Conservation (phyloP, 202 grass and related monocot genomes). For the Zizania palustris region DNA sequence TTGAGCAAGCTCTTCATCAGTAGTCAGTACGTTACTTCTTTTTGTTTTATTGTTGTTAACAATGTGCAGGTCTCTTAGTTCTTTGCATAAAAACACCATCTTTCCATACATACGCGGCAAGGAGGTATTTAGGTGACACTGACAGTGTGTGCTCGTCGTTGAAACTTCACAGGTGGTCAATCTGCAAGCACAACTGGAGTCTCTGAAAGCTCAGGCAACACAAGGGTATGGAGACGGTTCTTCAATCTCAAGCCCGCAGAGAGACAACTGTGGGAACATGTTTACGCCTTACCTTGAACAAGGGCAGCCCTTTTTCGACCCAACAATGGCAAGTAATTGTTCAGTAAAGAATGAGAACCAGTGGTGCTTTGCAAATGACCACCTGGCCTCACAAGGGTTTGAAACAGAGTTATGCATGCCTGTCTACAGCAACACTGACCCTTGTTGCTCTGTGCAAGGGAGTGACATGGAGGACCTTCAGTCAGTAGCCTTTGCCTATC, state of each 20-base stretch:
- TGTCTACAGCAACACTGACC: slow-evolving; percentile 42
- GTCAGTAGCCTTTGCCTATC: slow-evolving; percentile 59
- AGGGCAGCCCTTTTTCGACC: slow-evolving; percentile 20
- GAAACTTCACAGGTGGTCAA: slow-evolving; percentile 58
- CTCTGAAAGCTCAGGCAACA: slow-evolving; percentile 56
- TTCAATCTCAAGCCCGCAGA: slow-evolving; percentile 48
- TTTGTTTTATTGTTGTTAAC: not conserved
- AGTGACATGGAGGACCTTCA: slow-evolving; percentile 61
- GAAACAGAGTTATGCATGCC: slow-evolving; percentile 41
- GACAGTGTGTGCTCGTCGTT: slow-evolving; percentile 23
- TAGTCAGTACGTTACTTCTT: not conserved
- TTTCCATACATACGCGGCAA: slow-evolving; percentile 7
- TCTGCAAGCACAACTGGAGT: slow-evolving; percentile 82
- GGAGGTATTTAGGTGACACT: slow-evolving; percentile 18
- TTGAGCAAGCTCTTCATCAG: slow-evolving; percentile 49
- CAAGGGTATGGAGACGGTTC: slow-evolving; percentile 44
- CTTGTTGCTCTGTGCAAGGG: slow-evolving; percentile 37
- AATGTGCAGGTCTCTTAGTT: slow-evolving; percentile 25
- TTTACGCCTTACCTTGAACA: slow-evolving; percentile 43
- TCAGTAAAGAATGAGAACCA: slow-evolving; percentile 53
- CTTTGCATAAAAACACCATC: slow-evolving; percentile 1
- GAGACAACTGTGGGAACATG: slow-evolving; percentile 41
- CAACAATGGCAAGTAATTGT: slow-evolving; percentile 43
- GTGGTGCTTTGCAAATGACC: slow-evolving; percentile 39
- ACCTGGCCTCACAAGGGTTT: slow-evolving; percentile 47